A percentile compares a stretch with the other conserved stretches of the same genome.
Evolutionary conservation across 345 rosid genomes (phyloP).

Genomic region (Turritis glabra): DNA sequence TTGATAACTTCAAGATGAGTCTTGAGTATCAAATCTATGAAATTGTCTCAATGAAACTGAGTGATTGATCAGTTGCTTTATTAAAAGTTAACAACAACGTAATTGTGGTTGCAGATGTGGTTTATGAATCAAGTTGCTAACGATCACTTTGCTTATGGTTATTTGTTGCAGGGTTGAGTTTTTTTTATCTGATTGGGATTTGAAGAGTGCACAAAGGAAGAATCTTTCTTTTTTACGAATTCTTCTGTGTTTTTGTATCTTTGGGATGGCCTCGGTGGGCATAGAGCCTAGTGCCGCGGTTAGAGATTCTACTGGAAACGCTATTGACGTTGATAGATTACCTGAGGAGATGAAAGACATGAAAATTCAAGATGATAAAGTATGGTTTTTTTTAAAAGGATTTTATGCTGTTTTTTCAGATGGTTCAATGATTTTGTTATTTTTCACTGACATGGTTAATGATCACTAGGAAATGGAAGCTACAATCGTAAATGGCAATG

Average conservation of each 20-base stretch:
- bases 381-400: not conserved
- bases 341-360: slow-evolving; percentile 88
- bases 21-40: slow-evolving; percentile 6
- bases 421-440: not conserved
- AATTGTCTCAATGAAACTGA: not conserved
- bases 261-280: slow-evolving; percentile 62
- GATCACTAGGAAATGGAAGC: slow-evolving; percentile 87
- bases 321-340: slow-evolving; percentile 67
- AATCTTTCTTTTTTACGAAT: not conserved
- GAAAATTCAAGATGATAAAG: slow-evolving; percentile 93
- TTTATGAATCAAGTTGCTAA: not conserved
- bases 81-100: not conserved
- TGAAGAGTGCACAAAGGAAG: slow-evolving; percentile 24
- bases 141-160: not conserved
- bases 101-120: not conserved
- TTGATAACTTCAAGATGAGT: slow-evolving; percentile 17
- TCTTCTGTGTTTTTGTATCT: not conserved
- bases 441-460: not conserved
- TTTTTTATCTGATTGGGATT: slow-evolving; percentile 13
- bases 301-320: slow-evolving; percentile 54
- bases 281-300: slow-evolving; percentile 55
- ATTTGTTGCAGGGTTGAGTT: slow-evolving; percentile 21
- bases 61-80: not conserved
- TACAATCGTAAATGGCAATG: slow-evolving; percentile 77
- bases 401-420: not conserved